Evolutionary conservation across 331 rosid species (phyloP).

Genomic region (Malus hybrid): DNA sequence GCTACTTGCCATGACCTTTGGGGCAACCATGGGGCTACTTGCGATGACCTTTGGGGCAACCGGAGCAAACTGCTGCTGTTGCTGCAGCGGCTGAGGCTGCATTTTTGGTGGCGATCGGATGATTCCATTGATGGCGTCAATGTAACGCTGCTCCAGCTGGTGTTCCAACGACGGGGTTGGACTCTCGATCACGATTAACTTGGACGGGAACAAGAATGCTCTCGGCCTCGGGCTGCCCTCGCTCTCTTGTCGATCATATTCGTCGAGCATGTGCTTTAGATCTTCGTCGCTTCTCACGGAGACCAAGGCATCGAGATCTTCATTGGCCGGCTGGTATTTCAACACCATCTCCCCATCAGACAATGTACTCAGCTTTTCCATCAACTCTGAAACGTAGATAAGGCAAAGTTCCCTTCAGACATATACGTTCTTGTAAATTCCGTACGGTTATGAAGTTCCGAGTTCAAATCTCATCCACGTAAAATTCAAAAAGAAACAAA

Average conservation of each 20-base stretch:
- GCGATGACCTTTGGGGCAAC: background rate
- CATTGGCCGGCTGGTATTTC: conserved; percentile 49
- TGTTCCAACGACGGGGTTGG: conserved; percentile 27
- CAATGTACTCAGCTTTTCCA: conserved; percentile 38
- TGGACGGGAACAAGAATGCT: conserved; percentile 50
- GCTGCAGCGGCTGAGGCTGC: background rate
- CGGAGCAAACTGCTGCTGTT: background rate
- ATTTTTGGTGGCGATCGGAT: conserved; percentile 4
- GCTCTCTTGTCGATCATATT: conserved; percentile 42
- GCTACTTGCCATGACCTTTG: background rate
- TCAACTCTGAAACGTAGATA: conserved; percentile 31
- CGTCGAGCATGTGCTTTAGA: conserved; percentile 64
- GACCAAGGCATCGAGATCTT: conserved; percentile 64
- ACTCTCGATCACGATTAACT: conserved; percentile 25
- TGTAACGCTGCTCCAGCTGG: conserved; percentile 54
- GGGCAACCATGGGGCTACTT: conserved; percentile 1
- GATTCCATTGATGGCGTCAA: conserved; percentile 70
- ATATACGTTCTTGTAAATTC: too few relatives aligned
- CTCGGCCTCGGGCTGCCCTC: conserved; percentile 46
- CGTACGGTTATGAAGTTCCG: background rate
- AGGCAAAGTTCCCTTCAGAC: background rate
- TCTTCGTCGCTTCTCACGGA: conserved; percentile 56
- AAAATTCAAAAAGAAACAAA: too few relatives aligned
- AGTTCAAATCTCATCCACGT: background rate
- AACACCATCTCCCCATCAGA: conserved; percentile 52